Evolutionary conservation across 2,329 filamentous ascomycete genomes (phyloP).

Genomic region (Fonsecaea nubica): DNA sequence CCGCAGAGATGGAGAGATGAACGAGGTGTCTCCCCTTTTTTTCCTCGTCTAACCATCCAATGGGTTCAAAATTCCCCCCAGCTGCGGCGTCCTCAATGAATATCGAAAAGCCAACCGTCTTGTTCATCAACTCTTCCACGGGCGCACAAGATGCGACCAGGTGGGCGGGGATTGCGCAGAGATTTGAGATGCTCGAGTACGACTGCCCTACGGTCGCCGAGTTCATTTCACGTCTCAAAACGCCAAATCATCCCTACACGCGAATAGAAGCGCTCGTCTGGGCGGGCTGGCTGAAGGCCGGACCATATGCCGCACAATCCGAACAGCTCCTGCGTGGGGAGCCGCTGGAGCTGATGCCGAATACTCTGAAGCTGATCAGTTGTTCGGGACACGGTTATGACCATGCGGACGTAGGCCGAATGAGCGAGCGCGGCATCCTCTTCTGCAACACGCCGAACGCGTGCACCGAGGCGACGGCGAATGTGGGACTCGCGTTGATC

Average conservation of each 20-base stretch:
- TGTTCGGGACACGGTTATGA: slow-evolving; percentile 21
- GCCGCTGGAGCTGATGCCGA: slow-evolving; percentile 28
- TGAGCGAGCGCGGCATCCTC: slow-evolving; percentile 11
- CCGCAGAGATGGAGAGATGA: no score
- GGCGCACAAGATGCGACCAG: not conserved
- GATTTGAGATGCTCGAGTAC: slow-evolving; percentile 21
- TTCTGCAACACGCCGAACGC: slow-evolving; percentile 20
- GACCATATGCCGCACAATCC: slow-evolving; percentile 41
- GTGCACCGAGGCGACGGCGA: slow-evolving; percentile 17
- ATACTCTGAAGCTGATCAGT: slow-evolving; percentile 14
- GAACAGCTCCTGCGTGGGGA: slow-evolving; percentile 39
- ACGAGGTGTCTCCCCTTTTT: no score
- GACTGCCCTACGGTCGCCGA: slow-evolving; percentile 16
- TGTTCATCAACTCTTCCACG: not conserved
- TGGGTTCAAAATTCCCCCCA: not conserved
- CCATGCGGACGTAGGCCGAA: slow-evolving; percentile 10
- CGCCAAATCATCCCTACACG: slow-evolving; percentile 42
- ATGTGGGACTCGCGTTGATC: slow-evolving; percentile 8
- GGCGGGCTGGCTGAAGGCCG: slow-evolving; percentile 45
- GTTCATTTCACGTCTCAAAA: slow-evolving; percentile 37
- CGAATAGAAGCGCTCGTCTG: slow-evolving; percentile 44
- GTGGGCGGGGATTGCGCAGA: not conserved
- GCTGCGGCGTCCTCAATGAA: not conserved
- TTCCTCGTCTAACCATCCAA: not conserved
- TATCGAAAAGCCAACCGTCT: not conserved